Percentiles rank a stretch among this genome's conserved stretches.
Conservation (phyloP, 257 asterid genomes). For the Avicennia marina region DNA sequence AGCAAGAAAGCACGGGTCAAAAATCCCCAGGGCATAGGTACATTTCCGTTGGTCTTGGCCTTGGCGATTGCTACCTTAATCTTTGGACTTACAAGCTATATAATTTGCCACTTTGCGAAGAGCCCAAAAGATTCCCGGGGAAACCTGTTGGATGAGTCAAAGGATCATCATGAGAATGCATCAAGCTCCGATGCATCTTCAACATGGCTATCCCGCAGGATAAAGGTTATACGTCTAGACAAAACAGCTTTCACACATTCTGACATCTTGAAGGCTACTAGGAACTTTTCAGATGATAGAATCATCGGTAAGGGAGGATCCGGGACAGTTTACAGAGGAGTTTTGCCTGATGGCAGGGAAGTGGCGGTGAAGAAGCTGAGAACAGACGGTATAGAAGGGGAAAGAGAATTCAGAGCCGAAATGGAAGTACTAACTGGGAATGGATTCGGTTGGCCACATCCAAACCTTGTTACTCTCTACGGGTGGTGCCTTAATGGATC, state of each 20-base stretch:
- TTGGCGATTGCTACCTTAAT: slow-evolving; percentile 52
- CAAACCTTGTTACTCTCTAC: slow-evolving; percentile 74
- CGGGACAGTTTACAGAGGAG: slow-evolving; percentile 79
- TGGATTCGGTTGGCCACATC: slow-evolving; percentile 92
- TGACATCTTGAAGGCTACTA: slow-evolving; percentile 75
- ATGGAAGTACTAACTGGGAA: slow-evolving; percentile 81
- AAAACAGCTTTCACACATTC: slow-evolving; percentile 78
- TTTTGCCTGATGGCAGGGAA: slow-evolving; percentile 71
- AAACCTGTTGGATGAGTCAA: slow-evolving; percentile 47
- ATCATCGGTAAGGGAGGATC: slow-evolving; percentile 89
- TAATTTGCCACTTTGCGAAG: slow-evolving; percentile 47
- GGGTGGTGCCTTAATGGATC: slow-evolving; percentile 91
- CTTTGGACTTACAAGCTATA: slow-evolving; percentile 48
- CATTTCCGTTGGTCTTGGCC: slow-evolving; percentile 39
- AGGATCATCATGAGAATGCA: slow-evolving; percentile 31
- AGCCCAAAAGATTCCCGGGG: slow-evolving; percentile 40
- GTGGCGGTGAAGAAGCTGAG: slow-evolving; percentile 84
- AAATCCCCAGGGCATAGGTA: slow-evolving; percentile 27
- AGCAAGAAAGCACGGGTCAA: background rate
- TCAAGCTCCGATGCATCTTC: slow-evolving; percentile 63
- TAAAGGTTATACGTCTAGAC: slow-evolving; percentile 75
- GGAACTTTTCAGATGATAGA: slow-evolving; percentile 63
- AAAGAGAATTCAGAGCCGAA: slow-evolving; percentile 80
- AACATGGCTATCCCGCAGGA: slow-evolving; percentile 57
- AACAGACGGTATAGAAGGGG: slow-evolving; percentile 84